Base-by-base conservation (phyloP, 202 grass and related monocot species). In the Panicum hallii region DNA sequence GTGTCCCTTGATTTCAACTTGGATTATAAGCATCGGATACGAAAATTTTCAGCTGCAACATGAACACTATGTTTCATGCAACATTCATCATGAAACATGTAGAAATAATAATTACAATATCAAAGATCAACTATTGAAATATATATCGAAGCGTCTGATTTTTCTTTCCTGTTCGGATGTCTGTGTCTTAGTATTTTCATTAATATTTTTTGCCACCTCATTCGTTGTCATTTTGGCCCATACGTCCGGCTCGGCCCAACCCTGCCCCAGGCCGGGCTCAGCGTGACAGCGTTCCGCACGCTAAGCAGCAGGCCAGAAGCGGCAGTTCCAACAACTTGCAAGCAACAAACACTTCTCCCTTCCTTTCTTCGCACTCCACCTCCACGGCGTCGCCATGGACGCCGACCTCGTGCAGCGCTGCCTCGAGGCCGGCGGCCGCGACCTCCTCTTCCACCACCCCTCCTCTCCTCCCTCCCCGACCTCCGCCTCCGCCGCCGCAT, bases 331-430 rank as follows among this genome's bases (percentile, higher is more conserved):
- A 22, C 20, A 56, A n/a, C 54, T 56, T 60, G 1, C 68, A 83
- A 63, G 69, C 30, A 69, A 77, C 41, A 57, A 82, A 79, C 64
- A 22, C 56, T 69, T 54, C 80, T n/a, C 48, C 49, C 30, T 82
- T 78, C 52, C 79, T 83, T 87, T 45, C 67, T 63, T 44, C 26
- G 44, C 75, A 80, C 84, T 84, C 84, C 72, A 86, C 64, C 53
- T 82, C 56, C 11, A 17, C 5, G 57, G 8, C 58, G 60, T 74
- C 26, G 75, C 89, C 84, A 90, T 90, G 89, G 84, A 90, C 71
- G 80, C 75, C 77, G 84, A 90, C 80, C 75, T 87, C 54, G 80
- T 90, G 75, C 84, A 87, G 63, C 89, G 89, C 70, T 90, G 89
- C 84, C 89, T 87, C 36, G 80, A 84, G 70, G 75, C 80, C 63